A percentile compares a stretch with the other conserved stretches of the same genome.
Conservation (phyloP, 176 grass and related monocot species). For the Alopecurus myosuroides region DNA sequence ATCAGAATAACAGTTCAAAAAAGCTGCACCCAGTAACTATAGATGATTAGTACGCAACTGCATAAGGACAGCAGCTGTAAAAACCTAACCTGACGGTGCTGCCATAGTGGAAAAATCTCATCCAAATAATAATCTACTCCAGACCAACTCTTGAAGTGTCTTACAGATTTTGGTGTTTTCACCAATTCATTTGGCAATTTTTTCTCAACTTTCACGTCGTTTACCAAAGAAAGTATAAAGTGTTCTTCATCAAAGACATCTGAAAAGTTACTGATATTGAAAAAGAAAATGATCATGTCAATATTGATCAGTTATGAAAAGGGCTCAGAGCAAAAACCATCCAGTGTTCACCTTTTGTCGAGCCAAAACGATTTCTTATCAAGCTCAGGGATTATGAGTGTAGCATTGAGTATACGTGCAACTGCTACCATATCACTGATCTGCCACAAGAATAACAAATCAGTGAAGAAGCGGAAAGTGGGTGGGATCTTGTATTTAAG, state of each 20-base stretch:
- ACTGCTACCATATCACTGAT: slow-evolving; percentile 90
- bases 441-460: slow-evolving; percentile 46
- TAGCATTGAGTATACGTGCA: slow-evolving; percentile 79
- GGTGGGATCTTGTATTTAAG: neutral
- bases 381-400: slow-evolving; percentile 87
- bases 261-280: slow-evolving; percentile 76
- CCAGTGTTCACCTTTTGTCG: slow-evolving; percentile 55
- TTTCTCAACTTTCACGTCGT: slow-evolving; percentile 81
- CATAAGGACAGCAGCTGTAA: neutral
- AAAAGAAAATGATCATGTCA: slow-evolving; percentile 8
- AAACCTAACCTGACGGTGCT: slow-evolving; percentile 70
- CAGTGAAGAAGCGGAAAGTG: neutral
- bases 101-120: slow-evolving; percentile 74
- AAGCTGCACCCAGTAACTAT: neutral
- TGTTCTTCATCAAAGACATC: slow-evolving; percentile 90
- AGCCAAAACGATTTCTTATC: slow-evolving; percentile 99
- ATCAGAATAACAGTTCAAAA: slow-evolving; percentile 32
- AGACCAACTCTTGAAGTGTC: slow-evolving; percentile 94
- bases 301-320: slow-evolving; percentile 8
- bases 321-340: neutral
- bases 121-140: slow-evolving; percentile 71
- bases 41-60: slow-evolving; percentile 3
- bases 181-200: slow-evolving; percentile 67
- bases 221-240: slow-evolving; percentile 66
- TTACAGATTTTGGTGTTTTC: slow-evolving; percentile 66